Conservation (phyloP, 2,329 filamentous ascomycete species). For the Pestalotiopsis sp. region DNA sequence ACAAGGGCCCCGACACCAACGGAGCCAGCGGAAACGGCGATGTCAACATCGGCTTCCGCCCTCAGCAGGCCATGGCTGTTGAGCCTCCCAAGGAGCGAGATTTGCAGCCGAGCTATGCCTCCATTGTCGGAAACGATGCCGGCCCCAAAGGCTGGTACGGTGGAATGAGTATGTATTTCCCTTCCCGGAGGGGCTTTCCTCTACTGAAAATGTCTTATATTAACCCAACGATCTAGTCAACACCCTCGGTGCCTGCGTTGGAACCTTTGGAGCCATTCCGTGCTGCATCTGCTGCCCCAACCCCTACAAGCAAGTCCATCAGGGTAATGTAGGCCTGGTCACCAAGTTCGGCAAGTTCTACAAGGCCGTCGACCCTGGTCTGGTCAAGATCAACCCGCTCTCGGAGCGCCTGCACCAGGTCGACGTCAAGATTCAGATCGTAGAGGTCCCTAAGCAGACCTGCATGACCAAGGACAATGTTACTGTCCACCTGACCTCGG, state of each 20-base stretch:
- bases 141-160: slow-evolving; percentile 88
- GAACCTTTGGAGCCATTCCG: slow-evolving; percentile 82
- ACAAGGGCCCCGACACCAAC: slow-evolving; percentile 27
- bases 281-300: slow-evolving; percentile 94
- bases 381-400: slow-evolving; percentile 96
- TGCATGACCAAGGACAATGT: slow-evolving; percentile 99
- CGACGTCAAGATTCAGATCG: slow-evolving; percentile 99
- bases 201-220: neutral
- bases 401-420: slow-evolving; percentile 88
- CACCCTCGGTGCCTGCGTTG: slow-evolving; percentile 72
- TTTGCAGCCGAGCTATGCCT: slow-evolving; percentile 81
- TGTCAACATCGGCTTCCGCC: slow-evolving; percentile 44
- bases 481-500: slow-evolving; percentile 87
- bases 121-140: slow-evolving; percentile 64
- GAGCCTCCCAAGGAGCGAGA: slow-evolving; percentile 82
- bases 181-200: neutral
- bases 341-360: slow-evolving; percentile 96
- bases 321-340: slow-evolving; percentile 93
- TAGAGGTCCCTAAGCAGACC: slow-evolving; percentile 92
- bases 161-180: slow-evolving; percentile 70
- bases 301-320: slow-evolving; percentile 88
- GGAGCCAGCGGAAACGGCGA: slow-evolving; percentile 19
- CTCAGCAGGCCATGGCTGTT: slow-evolving; percentile 66
- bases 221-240: slow-evolving; percentile 56
- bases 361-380: slow-evolving; percentile 92